Evolutionary conservation across 1,284 basidiomycete genomes (phyloP), one percentile per base, ranked within the genome.

Genomic region (Trichosporon sp.): DNA sequence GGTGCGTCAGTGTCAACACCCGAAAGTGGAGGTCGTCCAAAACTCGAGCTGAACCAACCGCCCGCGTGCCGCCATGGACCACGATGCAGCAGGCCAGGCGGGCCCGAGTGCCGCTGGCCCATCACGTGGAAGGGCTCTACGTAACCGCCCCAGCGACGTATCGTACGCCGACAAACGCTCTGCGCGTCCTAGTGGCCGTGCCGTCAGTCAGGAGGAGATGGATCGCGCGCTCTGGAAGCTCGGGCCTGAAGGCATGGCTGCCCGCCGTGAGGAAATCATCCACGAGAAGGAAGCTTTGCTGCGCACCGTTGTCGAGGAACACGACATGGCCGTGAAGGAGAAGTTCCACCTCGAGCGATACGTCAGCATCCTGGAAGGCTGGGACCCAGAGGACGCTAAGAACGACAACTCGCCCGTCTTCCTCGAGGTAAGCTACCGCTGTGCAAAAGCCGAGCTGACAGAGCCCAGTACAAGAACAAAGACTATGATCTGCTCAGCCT

Each of bases 271-370:
- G 11, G 84, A 84, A 69, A 78, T 90, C 77, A 77, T 93, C 8
- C 83, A 82, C 66, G 85, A 88, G 75, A 89, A 88, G 79, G 90
- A 91, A 80, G 78, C 77, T 12, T 85, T 90, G 75, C 81, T 93
- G 71, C 88, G 89, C 74, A 78, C 80, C 14, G 86, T 92, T 31
- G 81, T 90, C 73, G 89, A 91, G 71, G 85, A 79, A 72, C 92
- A 94, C 85, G 93, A 94, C 82, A 87, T 88, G 76, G 82, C 91
- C 81, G 91, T 95, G 67, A 88, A 93, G 72, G 92, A 96, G 81
- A 86, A 89, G 70, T 96, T 94, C 82, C 93, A 96, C 78, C 86
- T 95, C 82, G 91, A 94, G 75, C 86, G 90, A 70, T 95, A 91
- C 78, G 87, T 89, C 2, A 89, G 88, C 31, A 86, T 95, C 84